phyloP scores from a whole-genome alignment of 2,329 filamentous ascomycete species.

The Clarireedia homoeocarpa region DNA sequence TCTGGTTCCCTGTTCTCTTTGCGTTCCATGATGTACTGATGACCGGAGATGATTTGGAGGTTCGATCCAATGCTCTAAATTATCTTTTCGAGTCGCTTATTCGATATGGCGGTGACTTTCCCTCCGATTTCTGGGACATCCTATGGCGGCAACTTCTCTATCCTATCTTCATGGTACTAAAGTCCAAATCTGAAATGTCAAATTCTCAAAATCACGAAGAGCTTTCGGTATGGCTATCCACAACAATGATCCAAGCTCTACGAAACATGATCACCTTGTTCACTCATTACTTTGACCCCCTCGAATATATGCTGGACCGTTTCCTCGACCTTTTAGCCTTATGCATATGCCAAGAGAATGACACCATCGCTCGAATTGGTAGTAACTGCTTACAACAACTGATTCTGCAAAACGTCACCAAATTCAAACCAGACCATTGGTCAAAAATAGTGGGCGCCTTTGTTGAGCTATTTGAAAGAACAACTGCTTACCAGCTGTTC shows the following conservation, averaged over 20 bases:
- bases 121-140: constrained; percentile 95
- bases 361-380: constrained; percentile 94
- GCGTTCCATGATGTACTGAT: constrained; percentile 98
- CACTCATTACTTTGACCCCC: constrained; percentile 92
- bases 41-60: constrained; percentile 97
- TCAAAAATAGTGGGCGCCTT: constrained; percentile 91
- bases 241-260: constrained; percentile 97
- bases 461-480: constrained; percentile 88
- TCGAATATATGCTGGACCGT: constrained; percentile 98
- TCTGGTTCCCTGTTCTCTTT: constrained; percentile 97
- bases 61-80: constrained; percentile 80
- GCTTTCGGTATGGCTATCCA: constrained; percentile 95
- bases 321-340: constrained; percentile 90
- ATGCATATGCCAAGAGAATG: constrained; percentile 98
- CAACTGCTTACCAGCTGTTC: constrained; percentile 92
- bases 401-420: constrained; percentile 91
- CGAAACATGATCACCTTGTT: constrained; percentile 98
- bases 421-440: constrained; percentile 86
- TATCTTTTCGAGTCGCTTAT: constrained; percentile 96
- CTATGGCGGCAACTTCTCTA: constrained; percentile 95
- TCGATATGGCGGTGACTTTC: constrained; percentile 84
- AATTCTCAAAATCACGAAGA: constrained; percentile 96
- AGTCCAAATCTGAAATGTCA: constrained; percentile 92
- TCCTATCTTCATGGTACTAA: constrained; percentile 96
- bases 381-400: constrained; percentile 97